phyloP scores from a whole-genome alignment of 73 alveolate species.

The Paramecium biaurelia region DNA sequence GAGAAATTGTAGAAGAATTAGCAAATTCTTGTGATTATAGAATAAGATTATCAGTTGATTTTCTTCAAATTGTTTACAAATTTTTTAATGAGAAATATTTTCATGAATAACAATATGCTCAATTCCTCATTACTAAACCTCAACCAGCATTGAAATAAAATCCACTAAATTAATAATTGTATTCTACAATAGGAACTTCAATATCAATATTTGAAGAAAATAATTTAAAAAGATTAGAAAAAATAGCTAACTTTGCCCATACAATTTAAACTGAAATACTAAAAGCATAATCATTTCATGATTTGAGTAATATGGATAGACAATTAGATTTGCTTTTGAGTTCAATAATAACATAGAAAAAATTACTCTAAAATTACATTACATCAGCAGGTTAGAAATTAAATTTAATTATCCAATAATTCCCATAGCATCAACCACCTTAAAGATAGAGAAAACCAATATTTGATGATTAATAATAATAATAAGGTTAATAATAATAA shows the following conservation, averaged over 20 bases:
- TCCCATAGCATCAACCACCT: background rate
- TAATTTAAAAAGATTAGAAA: slow-evolving; percentile 31
- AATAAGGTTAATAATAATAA: too few species aligned
- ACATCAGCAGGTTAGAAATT: slow-evolving; percentile 29
- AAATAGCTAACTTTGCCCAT: slow-evolving; percentile 31
- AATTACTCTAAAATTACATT: background rate
- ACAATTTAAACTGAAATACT: background rate
- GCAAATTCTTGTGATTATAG: background rate
- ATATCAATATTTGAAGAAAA: slow-evolving; percentile 4
- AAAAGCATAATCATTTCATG: background rate
- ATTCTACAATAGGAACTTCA: background rate
- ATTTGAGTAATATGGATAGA: slow-evolving; percentile 27
- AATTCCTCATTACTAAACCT: slow-evolving; percentile 22
- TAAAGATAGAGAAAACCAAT: slow-evolving; percentile 13
- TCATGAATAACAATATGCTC: slow-evolving; percentile 35
- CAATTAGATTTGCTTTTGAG: background rate
- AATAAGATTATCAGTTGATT: slow-evolving; percentile 18
- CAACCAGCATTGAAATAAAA: background rate
- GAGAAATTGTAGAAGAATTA: slow-evolving; percentile 29
- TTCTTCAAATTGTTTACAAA: slow-evolving; percentile 17
- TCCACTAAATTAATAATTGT: background rate
- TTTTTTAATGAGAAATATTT: slow-evolving; percentile 29
- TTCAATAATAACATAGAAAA: background rate
- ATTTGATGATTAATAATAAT: background rate
- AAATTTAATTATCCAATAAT: background rate